Conservation (phyloP, 352 stramenopile species). For the Globisporangium camurandrum region DNA sequence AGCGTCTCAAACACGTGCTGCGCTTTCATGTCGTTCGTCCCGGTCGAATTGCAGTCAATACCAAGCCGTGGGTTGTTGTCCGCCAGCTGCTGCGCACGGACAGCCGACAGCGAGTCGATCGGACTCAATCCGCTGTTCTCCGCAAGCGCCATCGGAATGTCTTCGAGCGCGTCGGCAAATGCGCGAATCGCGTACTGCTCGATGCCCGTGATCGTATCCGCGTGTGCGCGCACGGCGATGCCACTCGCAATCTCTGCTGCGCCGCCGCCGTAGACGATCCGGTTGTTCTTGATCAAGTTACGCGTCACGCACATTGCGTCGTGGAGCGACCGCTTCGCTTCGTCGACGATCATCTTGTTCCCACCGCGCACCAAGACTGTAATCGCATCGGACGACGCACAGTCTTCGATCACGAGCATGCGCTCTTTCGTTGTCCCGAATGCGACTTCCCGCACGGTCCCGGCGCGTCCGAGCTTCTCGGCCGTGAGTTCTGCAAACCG, state of each 20-base stretch:
- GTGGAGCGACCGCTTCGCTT: slow-evolving; percentile 98
- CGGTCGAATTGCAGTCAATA: slow-evolving; percentile 94
- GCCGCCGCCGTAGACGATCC: slow-evolving; percentile 98
- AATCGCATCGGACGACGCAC: slow-evolving; percentile 95
- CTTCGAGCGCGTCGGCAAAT: slow-evolving; percentile 98
- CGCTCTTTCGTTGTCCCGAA: slow-evolving; percentile 97
- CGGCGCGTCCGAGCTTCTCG: slow-evolving; percentile 95
- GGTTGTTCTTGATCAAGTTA: slow-evolving; percentile 99
- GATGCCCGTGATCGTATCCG: slow-evolving; percentile 78
- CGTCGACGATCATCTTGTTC: slow-evolving; percentile 99
- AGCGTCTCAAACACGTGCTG: slow-evolving; percentile 99
- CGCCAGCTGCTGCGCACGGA: slow-evolving; percentile 92
- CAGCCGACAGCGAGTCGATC: slow-evolving; percentile 96
- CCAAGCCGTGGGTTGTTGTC: slow-evolving; percentile 95
- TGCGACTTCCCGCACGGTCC: slow-evolving; percentile 93
- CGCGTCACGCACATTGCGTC: slow-evolving; percentile 99
- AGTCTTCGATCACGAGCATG: slow-evolving; percentile 99
- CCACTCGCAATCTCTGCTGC: slow-evolving; percentile 96
- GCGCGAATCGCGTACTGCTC: slow-evolving; percentile 97
- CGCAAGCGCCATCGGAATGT: slow-evolving; percentile 98
- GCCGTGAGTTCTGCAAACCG: slow-evolving; percentile 95
- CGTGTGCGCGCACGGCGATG: slow-evolving; percentile 90
- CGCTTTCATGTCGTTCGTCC: slow-evolving; percentile 96
- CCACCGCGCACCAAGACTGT: slow-evolving; percentile 97
- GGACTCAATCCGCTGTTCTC: slow-evolving; percentile 98